Evolutionary conservation across 805 yeast genomes (phyloP), one percentile per base, ranked within the genome.

Genomic region (Cyberlindnera suaveolens): DNA sequence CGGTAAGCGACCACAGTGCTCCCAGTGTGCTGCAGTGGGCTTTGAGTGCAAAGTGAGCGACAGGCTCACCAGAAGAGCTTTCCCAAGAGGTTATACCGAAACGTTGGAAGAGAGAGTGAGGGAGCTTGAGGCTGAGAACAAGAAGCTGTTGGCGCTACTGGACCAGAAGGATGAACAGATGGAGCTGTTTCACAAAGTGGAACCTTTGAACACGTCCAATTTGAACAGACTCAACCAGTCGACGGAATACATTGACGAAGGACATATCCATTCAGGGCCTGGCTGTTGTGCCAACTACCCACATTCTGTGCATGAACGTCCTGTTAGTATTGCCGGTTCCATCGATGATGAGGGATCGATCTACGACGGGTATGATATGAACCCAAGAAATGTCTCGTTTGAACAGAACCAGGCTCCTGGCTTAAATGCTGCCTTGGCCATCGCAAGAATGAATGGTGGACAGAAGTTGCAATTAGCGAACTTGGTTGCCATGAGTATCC

Each of bases 61-160:
- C 58, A 82, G 83, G 52, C 68, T 89, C n/a, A 77, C 90, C 1
- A 72, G 96, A 45, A 70, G 90, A 49, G 91, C 96, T 0, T 89
- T 82, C 56, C 96, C 96, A 0, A 73, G 95, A 58, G 96, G 96
- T 0, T 89, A 89, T 56, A 89, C 96, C 0, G 96, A 89, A 63
- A 81, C 89, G 3, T 62, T 89, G 42, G 97, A 89, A 59, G 95
- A 87, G 56, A 69, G 96, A 40, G 81, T 89, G n/a, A 70, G 96
- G 39, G 93, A 84, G 57, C 69, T 90, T 18, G 96, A 88, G 60
- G 76, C 82, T 3, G 95, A 88, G 55, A 87, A 86, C 60, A 77
- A 78, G 49, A 74, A 84, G 54, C 63, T 89, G 23, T 70, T 75
- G 30, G 84, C 85, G 9, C 58, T 83, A 38, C 56, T 85, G 34